Conservation (phyloP, 192 early-diverging fungal species). For the Umbelopsis sp. region DNA sequence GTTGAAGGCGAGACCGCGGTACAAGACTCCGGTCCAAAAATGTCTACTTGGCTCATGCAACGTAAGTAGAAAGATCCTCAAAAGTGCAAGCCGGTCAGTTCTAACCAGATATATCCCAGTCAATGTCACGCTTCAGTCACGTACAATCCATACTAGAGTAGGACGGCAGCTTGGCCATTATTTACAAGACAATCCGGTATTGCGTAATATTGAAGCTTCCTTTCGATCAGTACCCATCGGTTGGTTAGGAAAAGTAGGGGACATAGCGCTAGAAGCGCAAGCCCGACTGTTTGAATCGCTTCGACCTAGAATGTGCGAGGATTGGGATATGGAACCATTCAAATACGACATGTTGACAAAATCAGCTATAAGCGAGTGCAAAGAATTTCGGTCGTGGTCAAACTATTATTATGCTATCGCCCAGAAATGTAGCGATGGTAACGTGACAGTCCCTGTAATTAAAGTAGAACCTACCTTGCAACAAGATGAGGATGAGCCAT, state of each 20-base stretch:
- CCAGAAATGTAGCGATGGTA: neutral
- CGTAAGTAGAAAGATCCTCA: conserved; percentile 8
- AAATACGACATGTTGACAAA: conserved; percentile 29
- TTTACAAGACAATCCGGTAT: neutral
- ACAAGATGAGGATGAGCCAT: neutral
- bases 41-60: conserved; percentile 39
- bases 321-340: conserved; percentile 33
- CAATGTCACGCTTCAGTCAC: conserved; percentile 37
- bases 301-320: conserved; percentile 34
- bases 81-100: neutral
- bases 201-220: conserved; percentile 6
- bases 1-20: conserved; percentile 14
- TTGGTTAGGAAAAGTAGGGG: conserved; percentile 32
- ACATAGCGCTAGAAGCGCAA: conserved; percentile 22
- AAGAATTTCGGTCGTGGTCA: conserved; percentile 35
- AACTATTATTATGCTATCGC: conserved; percentile 27
- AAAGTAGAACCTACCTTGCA: neutral
- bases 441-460: neutral
- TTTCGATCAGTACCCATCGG: conserved; percentile 35
- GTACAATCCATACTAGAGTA: conserved; percentile 19
- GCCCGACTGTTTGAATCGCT: conserved; percentile 27
- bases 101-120: conserved; percentile 7
- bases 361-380: conserved; percentile 19
- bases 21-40: conserved; percentile 34
- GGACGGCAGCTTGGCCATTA: conserved; percentile 9